These are phyloP conservation scores for Articulospora tetracladia DNA, from an alignment of 495 filamentous ascomycete species.

Conservation along the genomic window DNA sequence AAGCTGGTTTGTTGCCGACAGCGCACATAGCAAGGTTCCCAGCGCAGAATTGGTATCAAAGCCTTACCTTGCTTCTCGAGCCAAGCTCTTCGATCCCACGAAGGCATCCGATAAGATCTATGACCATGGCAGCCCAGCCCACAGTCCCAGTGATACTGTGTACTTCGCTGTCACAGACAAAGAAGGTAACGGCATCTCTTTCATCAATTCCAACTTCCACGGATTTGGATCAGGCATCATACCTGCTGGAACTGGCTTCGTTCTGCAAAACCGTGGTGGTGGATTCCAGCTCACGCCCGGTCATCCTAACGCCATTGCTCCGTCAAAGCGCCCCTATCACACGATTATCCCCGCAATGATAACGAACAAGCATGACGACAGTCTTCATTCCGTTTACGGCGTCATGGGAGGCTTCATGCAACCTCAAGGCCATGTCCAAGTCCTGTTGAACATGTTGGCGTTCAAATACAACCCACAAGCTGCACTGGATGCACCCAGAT, in stretches of 20 bases:
- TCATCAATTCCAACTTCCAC: conserved; percentile 94
- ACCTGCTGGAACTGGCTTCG: conserved; percentile 80
- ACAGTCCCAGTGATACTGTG: conserved; percentile 79
- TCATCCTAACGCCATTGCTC: conserved; percentile 77
- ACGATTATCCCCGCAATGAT: conserved; percentile 95
- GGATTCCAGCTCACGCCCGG: conserved; percentile 64
- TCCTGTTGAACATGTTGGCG: conserved; percentile 83
- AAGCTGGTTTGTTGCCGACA: conserved; percentile 85
- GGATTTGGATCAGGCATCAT: conserved; percentile 90
- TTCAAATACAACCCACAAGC: conserved; percentile 84
- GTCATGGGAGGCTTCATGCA: conserved; percentile 99
- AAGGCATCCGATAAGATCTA: conserved; percentile 49
- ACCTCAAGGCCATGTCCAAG: conserved; percentile 95
- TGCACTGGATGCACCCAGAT: conserved; percentile 83
- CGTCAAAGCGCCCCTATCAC: conserved; percentile 90
- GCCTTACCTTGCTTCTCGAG: conserved; percentile 64
- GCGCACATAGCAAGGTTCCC: conserved; percentile 64
- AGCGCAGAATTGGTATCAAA: conserved; percentile 54
- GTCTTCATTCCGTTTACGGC: conserved; percentile 80
- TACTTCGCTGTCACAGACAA: conserved; percentile 84
- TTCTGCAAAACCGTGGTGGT: conserved; percentile 88
- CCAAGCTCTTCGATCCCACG: conserved; percentile 61
- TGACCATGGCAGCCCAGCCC: conserved; percentile 62
- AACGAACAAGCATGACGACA: conserved; percentile 67
- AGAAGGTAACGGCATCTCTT: conserved; percentile 83